Evolutionary conservation across 768 basidiomycete genomes (phyloP), one percentile per base, ranked within the genome.

Genomic region (Lactarius vividus): DNA sequence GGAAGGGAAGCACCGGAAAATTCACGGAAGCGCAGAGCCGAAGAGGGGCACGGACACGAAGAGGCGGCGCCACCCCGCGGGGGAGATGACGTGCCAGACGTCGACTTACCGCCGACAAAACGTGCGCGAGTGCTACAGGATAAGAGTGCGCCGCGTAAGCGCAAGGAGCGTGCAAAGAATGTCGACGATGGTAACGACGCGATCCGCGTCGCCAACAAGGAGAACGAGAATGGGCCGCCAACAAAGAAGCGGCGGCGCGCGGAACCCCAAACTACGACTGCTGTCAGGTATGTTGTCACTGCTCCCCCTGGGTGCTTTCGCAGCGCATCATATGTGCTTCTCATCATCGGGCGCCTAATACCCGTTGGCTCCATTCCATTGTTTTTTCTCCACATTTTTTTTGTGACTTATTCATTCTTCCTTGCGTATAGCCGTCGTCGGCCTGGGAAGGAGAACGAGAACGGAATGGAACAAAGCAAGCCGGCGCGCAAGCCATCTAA

Each of bases 231-330:
- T 3, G 44, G 15, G 37, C 60, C 56, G 23, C 61, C 46, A 1
- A 52, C 11, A 20, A 66, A 66, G 56, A 61, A 57, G 60, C 46
- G 60, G 13, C 56, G 65, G 37, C 46, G 56, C 3, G 55, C 46
- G 5, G 39, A 62, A 53, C 18, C 46, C 20, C 4, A 23, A 26
- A 18, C 40, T 42, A 18, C 40, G 13, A 23, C 53, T 31, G 29
- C 37, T 15, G 8, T 39, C 15, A 52, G 56, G 65, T 66, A 53
- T 37, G 49, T 10, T 46, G 8, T 33, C n/a, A 49, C 13, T 11
- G 13, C 23, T 52, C 11, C n/a, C 7, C 10, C n/a, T n/a, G 8
- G n/a, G 20, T 46, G 44, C 23, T 26, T 8, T 23, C 4, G 46
- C 23, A 4, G n/a, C n/a, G 9, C 11, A 5, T 5, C 11, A 40